These are phyloP conservation scores for Psilocybe cyanescens DNA, from an alignment of 768 basidiomycete genomes.

Conservation along the genomic window DNA sequence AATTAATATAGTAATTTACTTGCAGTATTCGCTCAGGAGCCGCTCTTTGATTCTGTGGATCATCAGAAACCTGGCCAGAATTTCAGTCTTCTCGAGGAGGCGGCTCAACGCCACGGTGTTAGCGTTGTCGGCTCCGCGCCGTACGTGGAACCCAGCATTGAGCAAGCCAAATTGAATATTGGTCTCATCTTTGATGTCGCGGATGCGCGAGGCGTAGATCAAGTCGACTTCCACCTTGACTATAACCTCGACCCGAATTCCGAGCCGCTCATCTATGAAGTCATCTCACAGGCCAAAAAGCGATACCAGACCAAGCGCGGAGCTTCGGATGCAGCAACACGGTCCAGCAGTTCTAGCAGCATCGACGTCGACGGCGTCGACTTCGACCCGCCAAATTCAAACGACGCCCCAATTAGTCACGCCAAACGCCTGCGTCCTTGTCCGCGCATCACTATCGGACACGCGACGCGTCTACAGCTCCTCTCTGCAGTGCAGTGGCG, in stretches of 20 bases:
- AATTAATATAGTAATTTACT: not conserved
- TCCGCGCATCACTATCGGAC: slow-evolving; percentile 57
- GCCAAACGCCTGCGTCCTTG: slow-evolving; percentile 21
- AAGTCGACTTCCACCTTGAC: slow-evolving; percentile 71
- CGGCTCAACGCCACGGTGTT: slow-evolving; percentile 42
- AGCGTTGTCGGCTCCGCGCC: slow-evolving; percentile 66
- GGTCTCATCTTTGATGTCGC: slow-evolving; percentile 54
- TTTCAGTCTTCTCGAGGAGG: slow-evolving; percentile 45
- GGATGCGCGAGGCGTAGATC: slow-evolving; percentile 33
- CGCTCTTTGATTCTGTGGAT: slow-evolving; percentile 44
- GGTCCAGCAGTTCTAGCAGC: not conserved
- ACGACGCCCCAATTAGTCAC: slow-evolving; percentile 2
- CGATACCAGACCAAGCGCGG: slow-evolving; percentile 16
- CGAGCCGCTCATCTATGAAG: slow-evolving; percentile 59
- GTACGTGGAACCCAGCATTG: slow-evolving; percentile 57
- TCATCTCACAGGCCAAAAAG: slow-evolving; percentile 41
- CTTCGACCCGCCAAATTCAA: not conserved
- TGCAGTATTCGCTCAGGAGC: slow-evolving; percentile 66
- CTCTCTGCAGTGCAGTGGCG: slow-evolving; percentile 52
- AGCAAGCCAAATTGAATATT: slow-evolving; percentile 57
- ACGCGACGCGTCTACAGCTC: slow-evolving; percentile 58
- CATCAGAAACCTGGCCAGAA: slow-evolving; percentile 45
- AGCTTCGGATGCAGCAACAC: not conserved
- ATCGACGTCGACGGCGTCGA: not conserved
- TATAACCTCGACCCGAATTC: slow-evolving; percentile 58